These are phyloP conservation scores for Cavenderia fasciculata DNA, from an alignment of 78 protist species.

Conservation along the genomic window DNA sequence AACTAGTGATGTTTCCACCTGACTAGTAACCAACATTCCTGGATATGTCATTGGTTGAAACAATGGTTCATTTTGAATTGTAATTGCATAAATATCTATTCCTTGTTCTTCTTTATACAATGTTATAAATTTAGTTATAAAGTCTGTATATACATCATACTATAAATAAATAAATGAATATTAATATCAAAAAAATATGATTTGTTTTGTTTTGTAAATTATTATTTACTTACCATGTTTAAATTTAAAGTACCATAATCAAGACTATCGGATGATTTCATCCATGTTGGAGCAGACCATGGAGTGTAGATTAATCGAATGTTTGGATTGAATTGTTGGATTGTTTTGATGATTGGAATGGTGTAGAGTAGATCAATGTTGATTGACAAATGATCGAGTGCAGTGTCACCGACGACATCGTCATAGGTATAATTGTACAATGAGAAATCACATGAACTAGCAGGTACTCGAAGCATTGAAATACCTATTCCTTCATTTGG, in stretches of 20 bases:
- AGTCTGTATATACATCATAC: conserved; percentile 7
- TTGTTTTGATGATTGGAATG: conserved; percentile 2
- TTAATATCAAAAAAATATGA: background rate
- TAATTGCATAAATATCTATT: background rate
- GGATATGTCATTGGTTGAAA: background rate
- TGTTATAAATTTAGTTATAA: background rate
- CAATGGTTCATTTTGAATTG: conserved; percentile 20
- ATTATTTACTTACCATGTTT: background rate
- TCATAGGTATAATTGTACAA: conserved; percentile 6
- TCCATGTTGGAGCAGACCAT: conserved; percentile 33
- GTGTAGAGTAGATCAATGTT: background rate
- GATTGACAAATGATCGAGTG: background rate
- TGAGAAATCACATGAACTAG: conserved; percentile 16
- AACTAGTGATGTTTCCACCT: background rate
- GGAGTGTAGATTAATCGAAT: background rate
- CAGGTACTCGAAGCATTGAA: background rate
- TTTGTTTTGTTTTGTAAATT: background rate
- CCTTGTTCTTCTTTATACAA: background rate
- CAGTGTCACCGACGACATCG: background rate
- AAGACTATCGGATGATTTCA: background rate
- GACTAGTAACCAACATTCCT: background rate
- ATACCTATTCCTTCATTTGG: background rate
- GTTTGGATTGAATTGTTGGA: background rate
- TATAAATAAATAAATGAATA: background rate
- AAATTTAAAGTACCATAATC: background rate